phyloP scores from a whole-genome alignment of 2,329 filamentous ascomycete genomes.

The Xylaria multiplex region DNA sequence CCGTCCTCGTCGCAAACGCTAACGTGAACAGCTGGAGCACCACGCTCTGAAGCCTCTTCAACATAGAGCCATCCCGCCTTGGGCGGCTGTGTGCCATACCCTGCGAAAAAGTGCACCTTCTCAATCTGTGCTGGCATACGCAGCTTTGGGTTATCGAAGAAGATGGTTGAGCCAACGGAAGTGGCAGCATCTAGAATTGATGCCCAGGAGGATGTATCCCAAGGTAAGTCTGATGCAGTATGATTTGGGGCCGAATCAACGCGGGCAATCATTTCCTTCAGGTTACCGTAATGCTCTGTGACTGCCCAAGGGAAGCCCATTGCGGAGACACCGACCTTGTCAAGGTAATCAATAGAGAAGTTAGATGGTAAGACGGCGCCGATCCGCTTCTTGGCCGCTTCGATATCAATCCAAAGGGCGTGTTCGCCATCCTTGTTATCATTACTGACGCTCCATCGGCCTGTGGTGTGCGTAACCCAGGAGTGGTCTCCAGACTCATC shows the following conservation, averaged over 20 bases:
- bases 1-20: slow-evolving; percentile 42
- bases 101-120: slow-evolving; percentile 20
- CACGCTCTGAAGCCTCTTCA: slow-evolving; percentile 35
- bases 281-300: slow-evolving; percentile 51
- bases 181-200: slow-evolving; percentile 55
- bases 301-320: slow-evolving; percentile 57
- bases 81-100: slow-evolving; percentile 43
- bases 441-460: slow-evolving; percentile 21
- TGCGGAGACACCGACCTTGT: slow-evolving; percentile 52
- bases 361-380: slow-evolving; percentile 42
- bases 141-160: slow-evolving; percentile 51
- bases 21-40: slow-evolving; percentile 40
- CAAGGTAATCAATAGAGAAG: slow-evolving; percentile 54
- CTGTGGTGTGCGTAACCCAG: slow-evolving; percentile 51
- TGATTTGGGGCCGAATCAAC: slow-evolving; percentile 50
- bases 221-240: background rate
- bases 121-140: slow-evolving; percentile 48
- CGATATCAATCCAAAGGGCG: slow-evolving; percentile 38
- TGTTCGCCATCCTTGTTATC: too few relatives aligned
- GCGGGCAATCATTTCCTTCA: slow-evolving; percentile 54
- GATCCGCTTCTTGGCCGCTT: slow-evolving; percentile 46
- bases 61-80: slow-evolving; percentile 52
- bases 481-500: slow-evolving; percentile 28
- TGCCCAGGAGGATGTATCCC: slow-evolving; percentile 39
- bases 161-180: slow-evolving; percentile 55